Evolutionary conservation across 768 basidiomycete species (phyloP).

Genomic region (Dioszegia hungarica): DNA sequence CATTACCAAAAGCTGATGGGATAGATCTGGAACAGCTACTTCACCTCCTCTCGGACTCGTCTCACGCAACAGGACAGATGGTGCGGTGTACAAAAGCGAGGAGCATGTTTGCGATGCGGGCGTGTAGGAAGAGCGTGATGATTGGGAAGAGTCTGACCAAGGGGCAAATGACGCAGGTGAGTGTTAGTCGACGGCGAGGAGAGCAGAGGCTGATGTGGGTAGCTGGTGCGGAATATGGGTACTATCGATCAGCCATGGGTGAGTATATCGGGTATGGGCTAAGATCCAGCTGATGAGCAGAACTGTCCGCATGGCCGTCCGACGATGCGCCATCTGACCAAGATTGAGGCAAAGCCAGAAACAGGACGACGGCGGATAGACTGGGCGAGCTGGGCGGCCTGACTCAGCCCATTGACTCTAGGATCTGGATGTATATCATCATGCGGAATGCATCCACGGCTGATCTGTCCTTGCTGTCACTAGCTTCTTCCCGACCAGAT

Average conservation of each 20-base stretch:
- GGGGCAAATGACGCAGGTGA: slow-evolving; percentile 64
- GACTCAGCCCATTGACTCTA: too few relatives aligned
- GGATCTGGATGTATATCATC: neutral
- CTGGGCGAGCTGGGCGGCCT: slow-evolving; percentile 18
- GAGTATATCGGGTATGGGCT: slow-evolving; percentile 5
- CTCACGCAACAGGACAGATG: slow-evolving; percentile 67
- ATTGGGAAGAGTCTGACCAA: slow-evolving; percentile 75
- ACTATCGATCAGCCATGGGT: slow-evolving; percentile 53
- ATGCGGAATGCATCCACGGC: neutral
- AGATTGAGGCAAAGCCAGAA: slow-evolving; percentile 26
- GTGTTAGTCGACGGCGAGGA: neutral
- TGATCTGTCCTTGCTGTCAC: too few relatives aligned
- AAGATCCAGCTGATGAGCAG: slow-evolving; percentile 23
- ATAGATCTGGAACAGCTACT: slow-evolving; percentile 70
- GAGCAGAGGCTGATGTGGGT: neutral
- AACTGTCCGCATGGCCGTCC: slow-evolving; percentile 51
- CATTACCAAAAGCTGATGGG: neutral
- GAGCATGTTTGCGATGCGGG: slow-evolving; percentile 93
- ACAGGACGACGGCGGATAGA: slow-evolving; percentile 16
- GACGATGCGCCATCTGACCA: slow-evolving; percentile 51
- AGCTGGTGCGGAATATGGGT: slow-evolving; percentile 50
- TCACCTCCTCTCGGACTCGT: slow-evolving; percentile 67
- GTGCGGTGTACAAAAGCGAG: slow-evolving; percentile 89
- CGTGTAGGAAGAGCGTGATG: slow-evolving; percentile 96
- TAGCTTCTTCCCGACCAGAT: too few relatives aligned